Percentiles rank a stretch among this genome's conserved stretches.
Evolutionary conservation across 2,329 filamentous ascomycete species (phyloP).

Genomic region (Aspergillus awamori): DNA sequence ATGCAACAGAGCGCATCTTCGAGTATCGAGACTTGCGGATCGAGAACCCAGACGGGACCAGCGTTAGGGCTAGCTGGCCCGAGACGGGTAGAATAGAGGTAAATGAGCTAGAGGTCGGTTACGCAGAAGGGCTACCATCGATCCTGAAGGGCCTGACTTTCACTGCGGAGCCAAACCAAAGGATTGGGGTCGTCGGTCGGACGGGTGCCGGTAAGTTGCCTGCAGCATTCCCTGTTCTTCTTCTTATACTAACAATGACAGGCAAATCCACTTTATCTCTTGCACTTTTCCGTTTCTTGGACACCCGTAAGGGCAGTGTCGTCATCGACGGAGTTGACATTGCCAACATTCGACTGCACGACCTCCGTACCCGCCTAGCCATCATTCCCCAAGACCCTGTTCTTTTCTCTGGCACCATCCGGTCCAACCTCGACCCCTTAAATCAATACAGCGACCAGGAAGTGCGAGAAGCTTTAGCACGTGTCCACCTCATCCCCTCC

Average conservation of each 20-base stretch:
- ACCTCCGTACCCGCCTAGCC: slow-evolving; percentile 71
- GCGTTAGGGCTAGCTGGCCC: slow-evolving; percentile 35
- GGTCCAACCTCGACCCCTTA: slow-evolving; percentile 78
- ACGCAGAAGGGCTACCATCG: slow-evolving; percentile 68
- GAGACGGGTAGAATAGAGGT: slow-evolving; percentile 70
- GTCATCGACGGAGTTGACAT: slow-evolving; percentile 51
- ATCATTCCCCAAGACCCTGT: slow-evolving; percentile 86
- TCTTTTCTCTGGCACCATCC: slow-evolving; percentile 76
- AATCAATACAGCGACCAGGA: slow-evolving; percentile 69
- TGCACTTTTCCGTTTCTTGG: slow-evolving; percentile 36
- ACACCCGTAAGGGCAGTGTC: slow-evolving; percentile 30
- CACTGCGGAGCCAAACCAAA: slow-evolving; percentile 28
- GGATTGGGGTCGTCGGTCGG: slow-evolving; percentile 38
- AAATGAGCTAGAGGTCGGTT: slow-evolving; percentile 70
- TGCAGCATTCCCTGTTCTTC: neutral
- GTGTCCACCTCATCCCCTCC: slow-evolving; percentile 58
- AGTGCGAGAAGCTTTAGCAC: slow-evolving; percentile 68
- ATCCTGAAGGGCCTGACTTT: slow-evolving; percentile 32
- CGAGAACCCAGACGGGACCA: slow-evolving; percentile 28
- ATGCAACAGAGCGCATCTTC: slow-evolving; percentile 49
- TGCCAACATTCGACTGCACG: slow-evolving; percentile 49
- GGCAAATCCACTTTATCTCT: slow-evolving; percentile 38
- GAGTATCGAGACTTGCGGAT: slow-evolving; percentile 54
- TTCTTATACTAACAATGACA: neutral
- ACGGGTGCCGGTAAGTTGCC: slow-evolving; percentile 30